Conservation (phyloP, 2,329 filamentous ascomycete species). For the Sarocladium strictum region DNA sequence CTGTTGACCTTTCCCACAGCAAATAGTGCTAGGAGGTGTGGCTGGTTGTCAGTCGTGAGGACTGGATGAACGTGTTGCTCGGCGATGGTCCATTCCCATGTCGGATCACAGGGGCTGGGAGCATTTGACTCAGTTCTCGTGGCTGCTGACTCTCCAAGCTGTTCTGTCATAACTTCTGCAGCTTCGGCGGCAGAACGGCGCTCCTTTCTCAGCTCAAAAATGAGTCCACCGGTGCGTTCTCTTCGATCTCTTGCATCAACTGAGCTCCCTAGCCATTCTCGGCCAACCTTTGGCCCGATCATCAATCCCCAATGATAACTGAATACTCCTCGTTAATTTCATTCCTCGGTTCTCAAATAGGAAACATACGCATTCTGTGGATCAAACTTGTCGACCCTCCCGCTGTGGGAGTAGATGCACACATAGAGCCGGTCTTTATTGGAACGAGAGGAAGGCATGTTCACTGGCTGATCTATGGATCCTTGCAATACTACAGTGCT, state of each 20-base stretch:
- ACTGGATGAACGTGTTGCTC: neutral
- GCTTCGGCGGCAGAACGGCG: neutral
- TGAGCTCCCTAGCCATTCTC: neutral
- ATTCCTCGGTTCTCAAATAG: neutral
- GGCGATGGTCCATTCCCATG: neutral
- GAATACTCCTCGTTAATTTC: neutral
- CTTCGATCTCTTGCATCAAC: neutral
- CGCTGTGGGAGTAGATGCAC: neutral
- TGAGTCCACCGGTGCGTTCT: neutral
- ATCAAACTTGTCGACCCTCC: neutral
- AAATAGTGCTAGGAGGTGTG: neutral
- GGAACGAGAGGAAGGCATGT: neutral
- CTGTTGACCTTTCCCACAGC: neutral
- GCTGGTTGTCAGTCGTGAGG: neutral
- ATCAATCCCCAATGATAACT: neutral
- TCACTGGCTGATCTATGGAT: too few species aligned
- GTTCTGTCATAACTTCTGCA: neutral
- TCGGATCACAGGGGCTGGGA: neutral
- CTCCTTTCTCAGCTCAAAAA: neutral
- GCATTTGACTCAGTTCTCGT: neutral
- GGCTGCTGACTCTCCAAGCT: neutral
- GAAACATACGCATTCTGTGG: neutral
- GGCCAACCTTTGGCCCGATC: neutral
- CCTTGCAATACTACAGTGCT: too few species aligned
- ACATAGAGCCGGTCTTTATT: neutral